Evolutionary conservation across 139 green algal genomes (phyloP), one percentile per base, ranked within the genome.

Genomic region (Eudorina sp.): DNA sequence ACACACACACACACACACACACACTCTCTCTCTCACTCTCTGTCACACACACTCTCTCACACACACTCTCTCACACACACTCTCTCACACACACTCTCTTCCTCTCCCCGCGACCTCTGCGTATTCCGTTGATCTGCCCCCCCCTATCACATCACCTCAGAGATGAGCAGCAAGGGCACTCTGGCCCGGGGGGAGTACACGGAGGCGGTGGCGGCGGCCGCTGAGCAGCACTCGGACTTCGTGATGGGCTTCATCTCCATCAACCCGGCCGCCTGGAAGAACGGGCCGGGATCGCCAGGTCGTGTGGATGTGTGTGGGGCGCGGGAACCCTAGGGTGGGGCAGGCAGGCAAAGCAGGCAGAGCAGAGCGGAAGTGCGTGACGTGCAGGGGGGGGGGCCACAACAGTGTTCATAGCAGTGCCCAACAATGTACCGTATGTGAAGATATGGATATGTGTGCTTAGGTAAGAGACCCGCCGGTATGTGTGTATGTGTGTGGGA

Each of bases 191-290:
- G 96, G 69, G 81, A 76, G 3, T 99, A 99, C 95, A 99, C 97
- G 4, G 92, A 96, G 36, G 92, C 93, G 48, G 96, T 98, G 64
- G 94, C 95, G 4, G 78, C 91, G 55, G 96, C 97, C 6, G 98
- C 98, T 2, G 92, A 95, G 68, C 85, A 92, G 53, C 90, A 90
- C 75, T 31, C 40, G 68, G 98, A 99, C 90, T 99, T 99, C 94
- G 98, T 99, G 60, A 99, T 99, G 93, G 98, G 98, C 53, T 99
- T 98, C 95, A 99, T 99, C 87, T 98, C 95, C 0, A 92, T 96
- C 66, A 96, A 96, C 23, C 98, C 98, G 4, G 92, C 95, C 25
- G 81, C 78, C 18, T 99, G 98, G 98, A 86, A 90, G 21, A 76
- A 75, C 55, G 93, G 93, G 0, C 92, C 91, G 25, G 81, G 79